A percentile compares a stretch with the other conserved stretches of the same genome.
phyloP scores from a whole-genome alignment of 495 filamentous ascomycete species.

The Delitschia confertaspora region DNA sequence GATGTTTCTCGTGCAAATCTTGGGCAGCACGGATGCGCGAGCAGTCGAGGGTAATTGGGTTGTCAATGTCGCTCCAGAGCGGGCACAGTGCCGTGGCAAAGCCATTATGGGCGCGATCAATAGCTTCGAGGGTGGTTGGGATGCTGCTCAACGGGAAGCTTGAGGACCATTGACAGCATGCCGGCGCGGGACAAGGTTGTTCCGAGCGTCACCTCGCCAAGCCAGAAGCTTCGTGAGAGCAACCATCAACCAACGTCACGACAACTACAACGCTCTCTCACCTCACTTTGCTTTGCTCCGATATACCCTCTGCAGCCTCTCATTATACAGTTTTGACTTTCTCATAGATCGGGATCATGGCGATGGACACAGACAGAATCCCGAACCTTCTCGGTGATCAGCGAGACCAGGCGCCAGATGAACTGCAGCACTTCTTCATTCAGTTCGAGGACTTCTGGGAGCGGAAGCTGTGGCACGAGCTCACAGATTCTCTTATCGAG shows the following conservation, averaged over 20 bases:
- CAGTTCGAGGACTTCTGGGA: constrained; percentile 97
- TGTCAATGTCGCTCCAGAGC: constrained; percentile 22
- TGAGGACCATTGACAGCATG: background rate
- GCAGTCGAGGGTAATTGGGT: constrained; percentile 4
- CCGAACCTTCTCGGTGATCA: constrained; percentile 84
- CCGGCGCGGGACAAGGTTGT: constrained; percentile 1
- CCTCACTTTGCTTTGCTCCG: background rate
- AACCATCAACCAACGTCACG: constrained; percentile 6
- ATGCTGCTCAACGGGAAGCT: constrained; percentile 7
- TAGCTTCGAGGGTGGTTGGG: constrained; percentile 12
- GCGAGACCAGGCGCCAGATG: constrained; percentile 72
- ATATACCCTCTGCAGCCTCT: background rate
- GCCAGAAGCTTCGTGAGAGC: constrained; percentile 9
- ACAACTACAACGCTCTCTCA: constrained; percentile 8
- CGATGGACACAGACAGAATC: constrained; percentile 77
- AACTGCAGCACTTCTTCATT: constrained; percentile 79
- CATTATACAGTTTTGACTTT: background rate
- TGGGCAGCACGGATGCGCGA: constrained; percentile 6
- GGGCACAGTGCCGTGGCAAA: constrained; percentile 24
- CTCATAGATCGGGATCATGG: constrained; percentile 46
- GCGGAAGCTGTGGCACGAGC: constrained; percentile 97
- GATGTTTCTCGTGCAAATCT: constrained; percentile 18
- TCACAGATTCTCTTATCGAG: constrained; percentile 78
- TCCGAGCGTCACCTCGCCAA: constrained; percentile 3
- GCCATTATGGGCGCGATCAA: constrained; percentile 25